These are phyloP conservation scores for Bremia lactucae DNA, from an alignment of 352 stramenopile genomes.

Conservation along the genomic window DNA sequence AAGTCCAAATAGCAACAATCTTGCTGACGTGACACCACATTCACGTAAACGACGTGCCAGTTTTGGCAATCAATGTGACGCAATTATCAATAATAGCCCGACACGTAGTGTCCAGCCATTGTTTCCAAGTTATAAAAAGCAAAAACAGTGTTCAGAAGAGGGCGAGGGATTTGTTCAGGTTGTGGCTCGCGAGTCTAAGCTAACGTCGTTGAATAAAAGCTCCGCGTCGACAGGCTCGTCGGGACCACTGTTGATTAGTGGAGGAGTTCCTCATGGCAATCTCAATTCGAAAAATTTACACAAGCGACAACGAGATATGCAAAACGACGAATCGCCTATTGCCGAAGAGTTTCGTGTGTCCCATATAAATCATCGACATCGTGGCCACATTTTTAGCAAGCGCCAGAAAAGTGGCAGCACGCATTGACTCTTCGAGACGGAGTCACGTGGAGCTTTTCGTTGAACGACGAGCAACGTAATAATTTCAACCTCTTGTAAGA, in stretches of 20 bases:
- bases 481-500: slow-evolving; percentile 27
- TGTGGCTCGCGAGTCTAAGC: slow-evolving; percentile 31
- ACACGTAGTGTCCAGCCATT: slow-evolving; percentile 20
- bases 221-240: slow-evolving; percentile 6
- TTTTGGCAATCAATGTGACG: slow-evolving; percentile 12
- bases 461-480: slow-evolving; percentile 14
- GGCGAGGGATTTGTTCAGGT: slow-evolving; percentile 28
- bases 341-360: slow-evolving; percentile 25
- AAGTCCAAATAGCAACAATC: slow-evolving; percentile 13
- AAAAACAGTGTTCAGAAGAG: slow-evolving; percentile 35
- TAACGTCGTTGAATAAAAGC: slow-evolving; percentile 9
- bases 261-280: slow-evolving; percentile 8
- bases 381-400: slow-evolving; percentile 29
- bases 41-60: slow-evolving; percentile 23
- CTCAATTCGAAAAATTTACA: slow-evolving; percentile 25
- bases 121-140: slow-evolving; percentile 43
- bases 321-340: slow-evolving; percentile 29
- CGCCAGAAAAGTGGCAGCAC: slow-evolving; percentile 30
- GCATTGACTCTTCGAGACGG: too few species aligned
- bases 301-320: slow-evolving; percentile 33
- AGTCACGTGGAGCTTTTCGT: too few species aligned
- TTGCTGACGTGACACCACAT: slow-evolving; percentile 22
- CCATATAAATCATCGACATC: slow-evolving; percentile 25
- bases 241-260: slow-evolving; percentile 3
- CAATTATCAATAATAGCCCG: slow-evolving; percentile 9